A percentile compares a stretch with the other conserved stretches of the same genome.
Conservation (phyloP, 495 filamentous ascomycete species). For the Cudoniella acicularis region DNA sequence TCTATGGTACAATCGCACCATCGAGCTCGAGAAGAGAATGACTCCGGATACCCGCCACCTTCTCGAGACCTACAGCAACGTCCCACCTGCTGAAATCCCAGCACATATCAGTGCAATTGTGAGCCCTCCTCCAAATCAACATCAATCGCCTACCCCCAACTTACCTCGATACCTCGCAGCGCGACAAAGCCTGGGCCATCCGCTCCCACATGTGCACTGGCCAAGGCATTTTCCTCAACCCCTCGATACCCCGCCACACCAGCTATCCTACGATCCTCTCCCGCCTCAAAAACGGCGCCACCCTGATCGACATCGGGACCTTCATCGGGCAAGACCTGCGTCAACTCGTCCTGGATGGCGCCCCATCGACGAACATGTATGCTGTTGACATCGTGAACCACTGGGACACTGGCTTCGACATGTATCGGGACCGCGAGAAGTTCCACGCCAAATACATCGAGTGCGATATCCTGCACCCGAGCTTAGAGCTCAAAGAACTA, state of each 20-base stretch:
- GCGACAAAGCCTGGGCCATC: not conserved
- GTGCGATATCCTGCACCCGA: conserved; percentile 7
- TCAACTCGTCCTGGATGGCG: conserved; percentile 29
- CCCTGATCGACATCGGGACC: conserved; percentile 32
- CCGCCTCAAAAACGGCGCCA: conserved; percentile 20
- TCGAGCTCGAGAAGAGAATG: too few species aligned
- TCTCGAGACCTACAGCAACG: not conserved
- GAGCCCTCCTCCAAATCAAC: not conserved
- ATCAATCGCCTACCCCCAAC: not conserved
- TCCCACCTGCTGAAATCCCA: not conserved
- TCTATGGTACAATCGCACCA: too few species aligned
- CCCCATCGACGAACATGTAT: conserved; percentile 24
- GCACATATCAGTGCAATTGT: not conserved
- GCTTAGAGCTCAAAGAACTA: conserved; percentile 1
- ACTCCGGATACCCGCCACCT: too few species aligned
- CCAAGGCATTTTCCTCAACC: not conserved
- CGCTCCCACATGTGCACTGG: not conserved
- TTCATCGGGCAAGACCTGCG: conserved; percentile 34
- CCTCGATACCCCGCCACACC: not conserved
- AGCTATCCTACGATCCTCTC: not conserved
- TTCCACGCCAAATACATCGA: conserved; percentile 16
- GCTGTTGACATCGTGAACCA: conserved; percentile 29
- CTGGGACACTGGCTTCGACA: conserved; percentile 29
- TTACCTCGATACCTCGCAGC: not conserved
- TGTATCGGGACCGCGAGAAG: conserved; percentile 28